Evolutionary conservation across 1,284 basidiomycete genomes (phyloP).

Genomic region (Tilletia walkeri): DNA sequence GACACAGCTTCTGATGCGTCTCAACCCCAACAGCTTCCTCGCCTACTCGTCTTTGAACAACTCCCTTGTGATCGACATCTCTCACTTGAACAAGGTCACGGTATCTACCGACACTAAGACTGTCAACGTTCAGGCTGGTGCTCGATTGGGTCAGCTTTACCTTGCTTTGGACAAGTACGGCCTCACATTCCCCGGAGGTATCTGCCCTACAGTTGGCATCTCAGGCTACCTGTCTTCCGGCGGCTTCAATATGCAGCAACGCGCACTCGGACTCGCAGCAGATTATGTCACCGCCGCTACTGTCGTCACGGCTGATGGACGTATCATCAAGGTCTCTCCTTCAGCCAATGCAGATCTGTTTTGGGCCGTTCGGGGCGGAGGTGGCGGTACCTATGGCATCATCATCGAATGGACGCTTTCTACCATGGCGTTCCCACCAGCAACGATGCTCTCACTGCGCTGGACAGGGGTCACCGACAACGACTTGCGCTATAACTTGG

Average conservation of each 20-base stretch:
- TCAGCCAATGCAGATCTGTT: constrained; percentile 29
- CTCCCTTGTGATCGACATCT: neutral
- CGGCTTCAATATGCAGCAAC: constrained; percentile 5
- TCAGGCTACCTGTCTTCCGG: neutral
- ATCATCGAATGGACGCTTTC: constrained; percentile 19
- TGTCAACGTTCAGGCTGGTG: neutral
- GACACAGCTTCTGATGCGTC: no score
- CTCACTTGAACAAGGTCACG: neutral
- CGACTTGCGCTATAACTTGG: neutral
- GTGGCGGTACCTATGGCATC: constrained; percentile 23
- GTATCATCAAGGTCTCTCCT: constrained; percentile 28
- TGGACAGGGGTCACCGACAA: neutral
- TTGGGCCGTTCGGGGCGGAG: constrained; percentile 43
- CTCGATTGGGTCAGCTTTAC: neutral
- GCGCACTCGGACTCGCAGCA: neutral
- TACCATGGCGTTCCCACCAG: neutral
- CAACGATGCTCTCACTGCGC: neutral
- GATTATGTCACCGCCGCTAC: constrained; percentile 14
- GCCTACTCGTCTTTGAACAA: constrained; percentile 1
- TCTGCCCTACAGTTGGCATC: constrained; percentile 1
- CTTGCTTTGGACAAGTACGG: neutral
- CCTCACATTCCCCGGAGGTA: neutral
- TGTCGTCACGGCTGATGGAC: constrained; percentile 46
- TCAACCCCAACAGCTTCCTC: neutral
- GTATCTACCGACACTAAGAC: neutral